A percentile compares a stretch with the other conserved stretches of the same genome.
phyloP scores from a whole-genome alignment of 805 yeast species.

The Suhomyces sp. region DNA sequence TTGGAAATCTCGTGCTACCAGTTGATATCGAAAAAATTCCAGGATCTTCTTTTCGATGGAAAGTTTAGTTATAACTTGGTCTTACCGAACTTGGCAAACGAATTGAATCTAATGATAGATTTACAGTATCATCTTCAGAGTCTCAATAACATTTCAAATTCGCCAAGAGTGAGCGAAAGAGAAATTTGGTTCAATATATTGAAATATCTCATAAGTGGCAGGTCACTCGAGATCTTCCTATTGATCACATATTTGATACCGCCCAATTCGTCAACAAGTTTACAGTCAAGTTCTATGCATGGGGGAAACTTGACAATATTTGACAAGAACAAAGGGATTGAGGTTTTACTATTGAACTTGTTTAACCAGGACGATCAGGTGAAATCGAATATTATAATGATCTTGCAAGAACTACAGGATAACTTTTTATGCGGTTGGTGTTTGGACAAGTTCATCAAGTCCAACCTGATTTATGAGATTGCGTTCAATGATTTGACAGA shows the following conservation, averaged over 20 bases:
- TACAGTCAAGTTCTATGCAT: slow-evolving; percentile 36
- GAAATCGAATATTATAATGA: slow-evolving; percentile 41
- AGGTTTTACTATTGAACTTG: slow-evolving; percentile 38
- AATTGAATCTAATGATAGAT: slow-evolving; percentile 42
- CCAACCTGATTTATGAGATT: slow-evolving; percentile 39
- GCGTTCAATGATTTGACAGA: slow-evolving; percentile 40
- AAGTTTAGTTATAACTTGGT: slow-evolving; percentile 33
- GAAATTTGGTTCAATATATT: slow-evolving; percentile 44
- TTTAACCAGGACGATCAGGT: slow-evolving; percentile 42
- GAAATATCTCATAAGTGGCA: slow-evolving; percentile 42
- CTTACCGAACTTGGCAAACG: slow-evolving; percentile 39
- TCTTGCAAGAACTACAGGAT: slow-evolving; percentile 43
- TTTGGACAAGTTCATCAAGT: slow-evolving; percentile 33
- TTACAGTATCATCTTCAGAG: slow-evolving; percentile 43
- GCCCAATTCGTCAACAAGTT: slow-evolving; percentile 38
- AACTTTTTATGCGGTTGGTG: slow-evolving; percentile 48
- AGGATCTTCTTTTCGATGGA: slow-evolving; percentile 29
- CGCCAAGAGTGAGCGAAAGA: slow-evolving; percentile 24
- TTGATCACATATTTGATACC: slow-evolving; percentile 42
- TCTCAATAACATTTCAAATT: slow-evolving; percentile 22
- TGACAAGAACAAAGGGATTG: slow-evolving; percentile 46
- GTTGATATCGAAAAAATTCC: slow-evolving; percentile 35
- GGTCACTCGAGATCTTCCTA: slow-evolving; percentile 39
- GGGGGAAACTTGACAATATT: slow-evolving; percentile 42
- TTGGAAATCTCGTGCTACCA: slow-evolving; percentile 44